Conservation (phyloP, 306 rosid species). For the Arachis stenosperma region DNA sequence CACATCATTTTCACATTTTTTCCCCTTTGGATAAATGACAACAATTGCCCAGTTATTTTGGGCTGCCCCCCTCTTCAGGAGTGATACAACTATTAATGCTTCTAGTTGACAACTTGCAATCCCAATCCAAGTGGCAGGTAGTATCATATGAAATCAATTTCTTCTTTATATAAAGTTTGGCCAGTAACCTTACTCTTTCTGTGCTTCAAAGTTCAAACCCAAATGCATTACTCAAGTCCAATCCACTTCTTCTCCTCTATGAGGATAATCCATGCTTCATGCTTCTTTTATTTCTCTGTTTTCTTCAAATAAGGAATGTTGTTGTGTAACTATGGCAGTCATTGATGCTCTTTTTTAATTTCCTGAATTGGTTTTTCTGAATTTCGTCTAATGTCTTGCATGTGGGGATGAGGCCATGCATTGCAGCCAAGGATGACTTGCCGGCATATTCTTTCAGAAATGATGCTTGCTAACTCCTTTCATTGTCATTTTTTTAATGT, state of each 20-base stretch:
- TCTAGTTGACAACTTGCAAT: constrained; percentile 10
- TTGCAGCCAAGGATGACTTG: constrained; percentile 99
- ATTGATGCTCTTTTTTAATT: constrained; percentile 10
- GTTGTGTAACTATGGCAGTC: constrained; percentile 35
- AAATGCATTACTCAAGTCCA: constrained; percentile 46
- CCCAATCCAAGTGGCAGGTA: not conserved
- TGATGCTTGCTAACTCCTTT: not conserved
- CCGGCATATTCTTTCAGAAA: constrained; percentile 45
- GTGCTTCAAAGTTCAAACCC: constrained; percentile 27
- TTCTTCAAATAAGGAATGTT: constrained; percentile 46
- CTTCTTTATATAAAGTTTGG: too few relatives aligned
- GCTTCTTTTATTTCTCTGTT: constrained; percentile 34
- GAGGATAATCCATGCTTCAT: constrained; percentile 39
- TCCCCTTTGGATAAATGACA: constrained; percentile 12
- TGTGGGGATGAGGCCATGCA: constrained; percentile 81
- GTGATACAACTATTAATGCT: constrained; percentile 47
- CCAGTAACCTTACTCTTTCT: not conserved
- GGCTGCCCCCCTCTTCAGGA: constrained; percentile 39
- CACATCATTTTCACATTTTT: constrained; percentile 21
- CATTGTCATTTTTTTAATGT: too few relatives aligned
- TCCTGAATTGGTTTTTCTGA: constrained; percentile 46
- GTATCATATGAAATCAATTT: constrained; percentile 23
- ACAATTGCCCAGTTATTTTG: constrained; percentile 34
- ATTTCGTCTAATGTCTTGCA: constrained; percentile 76
- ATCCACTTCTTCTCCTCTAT: constrained; percentile 28